Conservation (phyloP, 208 protist species). For the Leishmania lainsoni region DNA sequence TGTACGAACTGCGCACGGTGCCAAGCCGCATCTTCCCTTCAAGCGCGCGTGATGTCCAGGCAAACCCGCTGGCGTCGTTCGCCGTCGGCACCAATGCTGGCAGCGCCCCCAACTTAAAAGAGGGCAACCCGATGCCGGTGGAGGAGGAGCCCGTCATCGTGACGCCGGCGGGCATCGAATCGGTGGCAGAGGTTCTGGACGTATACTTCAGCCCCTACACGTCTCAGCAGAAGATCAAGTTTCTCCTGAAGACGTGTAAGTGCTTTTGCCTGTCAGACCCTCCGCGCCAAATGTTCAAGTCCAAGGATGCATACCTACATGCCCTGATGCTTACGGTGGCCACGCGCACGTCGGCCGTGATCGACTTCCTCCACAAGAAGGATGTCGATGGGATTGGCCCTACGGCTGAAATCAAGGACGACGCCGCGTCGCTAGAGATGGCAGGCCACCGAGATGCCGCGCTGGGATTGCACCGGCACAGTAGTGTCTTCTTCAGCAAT, state of each 20-base stretch:
- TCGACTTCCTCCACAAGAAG: constrained; percentile 29
- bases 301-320: constrained; percentile 28
- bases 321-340: constrained; percentile 20
- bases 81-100: not conserved
- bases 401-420: not conserved
- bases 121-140: not conserved
- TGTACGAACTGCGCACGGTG: constrained; percentile 64
- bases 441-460: not conserved
- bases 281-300: constrained; percentile 12
- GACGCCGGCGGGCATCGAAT: not conserved
- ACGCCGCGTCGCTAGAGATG: not conserved
- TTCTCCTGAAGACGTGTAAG: constrained; percentile 33
- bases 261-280: constrained; percentile 23
- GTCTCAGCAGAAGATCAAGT: constrained; percentile 26
- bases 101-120: not conserved
- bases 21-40: constrained; percentile 31
- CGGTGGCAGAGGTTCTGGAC: constrained; percentile 26
- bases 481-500: constrained; percentile 11
- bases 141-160: not conserved
- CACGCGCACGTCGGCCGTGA: constrained; percentile 30
- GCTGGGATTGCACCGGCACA: not conserved
- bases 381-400: not conserved
- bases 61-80: constrained; percentile 14
- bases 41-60: constrained; percentile 5
- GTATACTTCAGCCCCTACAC: constrained; percentile 39